Percentiles rank a stretch among this genome's conserved stretches.
These are phyloP conservation scores for Backusella tarrabulga DNA, from an alignment of 192 early-diverging fungal genomes.

Conservation along the genomic window DNA sequence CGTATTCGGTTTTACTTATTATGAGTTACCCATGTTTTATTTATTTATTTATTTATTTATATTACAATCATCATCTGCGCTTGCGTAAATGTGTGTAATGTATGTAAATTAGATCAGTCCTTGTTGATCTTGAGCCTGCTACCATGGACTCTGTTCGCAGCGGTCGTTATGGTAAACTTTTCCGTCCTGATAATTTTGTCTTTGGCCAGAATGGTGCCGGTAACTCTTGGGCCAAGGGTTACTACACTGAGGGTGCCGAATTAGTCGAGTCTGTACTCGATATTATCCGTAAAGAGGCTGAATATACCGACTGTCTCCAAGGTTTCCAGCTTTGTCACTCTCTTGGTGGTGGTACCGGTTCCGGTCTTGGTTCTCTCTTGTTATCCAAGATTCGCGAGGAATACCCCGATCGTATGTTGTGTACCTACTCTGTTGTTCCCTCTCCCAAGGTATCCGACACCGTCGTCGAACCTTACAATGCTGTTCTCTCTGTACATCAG, in stretches of 20 bases:
- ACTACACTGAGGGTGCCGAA: conserved; percentile 79
- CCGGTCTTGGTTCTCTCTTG: conserved; percentile 70
- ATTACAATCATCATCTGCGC: background rate
- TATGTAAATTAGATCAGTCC: conserved; percentile 45
- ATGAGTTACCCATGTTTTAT: background rate
- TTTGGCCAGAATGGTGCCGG: conserved; percentile 76
- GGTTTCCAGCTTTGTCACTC: conserved; percentile 78
- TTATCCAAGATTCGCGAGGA: conserved; percentile 76
- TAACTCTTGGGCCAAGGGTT: conserved; percentile 93
- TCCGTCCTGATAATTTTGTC: conserved; percentile 75
- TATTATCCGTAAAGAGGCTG: conserved; percentile 64
- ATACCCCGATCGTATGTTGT: conserved; percentile 73
- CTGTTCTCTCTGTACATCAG: conserved; percentile 95
- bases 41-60: background rate
- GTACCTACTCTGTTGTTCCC: conserved; percentile 73
- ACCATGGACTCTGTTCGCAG: conserved; percentile 63
- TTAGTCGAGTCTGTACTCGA: conserved; percentile 66
- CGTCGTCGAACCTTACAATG: conserved; percentile 99
- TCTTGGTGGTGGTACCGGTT: conserved; percentile 71
- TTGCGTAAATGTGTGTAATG: background rate
- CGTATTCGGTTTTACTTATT: background rate
- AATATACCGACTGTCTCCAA: conserved; percentile 64
- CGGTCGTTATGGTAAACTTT: conserved; percentile 56
- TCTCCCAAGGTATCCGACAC: conserved; percentile 83
- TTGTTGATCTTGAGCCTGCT: conserved; percentile 79